phyloP scores from a whole-genome alignment of 306 rosid species.

The Glycine soja region DNA sequence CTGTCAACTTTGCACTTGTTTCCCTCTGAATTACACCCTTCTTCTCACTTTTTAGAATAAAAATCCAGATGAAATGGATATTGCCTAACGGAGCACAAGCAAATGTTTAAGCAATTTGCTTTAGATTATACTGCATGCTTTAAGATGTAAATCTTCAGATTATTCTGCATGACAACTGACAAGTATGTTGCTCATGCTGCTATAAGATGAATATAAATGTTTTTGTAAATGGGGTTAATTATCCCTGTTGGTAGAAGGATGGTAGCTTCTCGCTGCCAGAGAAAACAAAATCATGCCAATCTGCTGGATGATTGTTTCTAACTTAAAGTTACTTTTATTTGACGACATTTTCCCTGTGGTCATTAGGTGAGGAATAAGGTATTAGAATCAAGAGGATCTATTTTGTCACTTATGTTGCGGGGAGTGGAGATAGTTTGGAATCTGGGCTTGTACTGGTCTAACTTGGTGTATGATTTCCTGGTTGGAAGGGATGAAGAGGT shows the following conservation, averaged over 20 bases:
- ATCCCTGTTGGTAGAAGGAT: too few species aligned
- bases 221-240: too few species aligned
- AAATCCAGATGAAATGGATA: not conserved
- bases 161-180: too few species aligned
- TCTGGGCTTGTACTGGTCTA: conserved; percentile 91
- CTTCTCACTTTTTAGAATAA: not conserved
- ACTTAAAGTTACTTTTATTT: conserved; percentile 37
- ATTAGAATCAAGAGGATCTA: conserved; percentile 87
- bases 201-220: too few species aligned
- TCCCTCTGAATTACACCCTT: not conserved
- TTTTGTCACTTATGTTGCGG: conserved; percentile 72
- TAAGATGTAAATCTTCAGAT: too few species aligned
- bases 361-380: conserved; percentile 85
- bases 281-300: conserved; percentile 27
- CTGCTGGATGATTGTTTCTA: conserved; percentile 27
- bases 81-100: too few species aligned
- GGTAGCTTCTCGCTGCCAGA: not conserved
- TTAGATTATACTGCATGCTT: too few species aligned
- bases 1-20: not conserved
- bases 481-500: conserved; percentile 99
- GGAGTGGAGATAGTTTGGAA: conserved; percentile 96
- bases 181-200: too few species aligned
- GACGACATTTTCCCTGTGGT: conserved; percentile 1
- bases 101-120: too few species aligned
- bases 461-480: conserved; percentile 79